Base-by-base conservation (phyloP, 2,329 filamentous ascomycete species). In the Rhytidhysteron rufulum region DNA sequence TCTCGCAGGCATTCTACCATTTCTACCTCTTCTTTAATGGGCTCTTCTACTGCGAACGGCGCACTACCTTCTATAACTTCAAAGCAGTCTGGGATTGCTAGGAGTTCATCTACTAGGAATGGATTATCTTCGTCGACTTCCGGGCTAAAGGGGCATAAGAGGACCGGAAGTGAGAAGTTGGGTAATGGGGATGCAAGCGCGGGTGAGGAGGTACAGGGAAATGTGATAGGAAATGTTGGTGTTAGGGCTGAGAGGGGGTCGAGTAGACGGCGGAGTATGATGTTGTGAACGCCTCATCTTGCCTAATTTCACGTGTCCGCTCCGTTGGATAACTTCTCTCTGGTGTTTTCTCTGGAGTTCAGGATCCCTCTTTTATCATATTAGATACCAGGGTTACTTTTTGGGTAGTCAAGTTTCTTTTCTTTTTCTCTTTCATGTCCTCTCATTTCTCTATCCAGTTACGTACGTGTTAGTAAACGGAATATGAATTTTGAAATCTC, bases 201-300 rank as follows among this genome's bases (percentile, higher is more conserved):
- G 49, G 52, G 37, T 16, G 37, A 15, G 41, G 34, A 8, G 39
- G 36, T 16, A 40, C 42, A 20, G 40, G 30, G 21, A 44, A n/a
- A n/a, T n/a, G n/a, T n/a, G n/a, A n/a, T n/a, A n/a, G n/a, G n/a
- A n/a, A n/a, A n/a, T n/a, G n/a, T n/a, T n/a, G n/a, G 33, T 33
- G 36, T 60, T 15, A 52, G 59, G 36, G 54, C 53, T 5, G 65
- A 68, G 34, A 53, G 66, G 34, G 62, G 61, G 19, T 63, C 66
- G n/a, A 61, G 58, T 47, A 50, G 67, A 34, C 53, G 67, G 44
- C 63, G 66, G 51, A 69, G 66, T 47, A 69, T 68, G 67, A 59
- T 70, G 62, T 42, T 70, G 33, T 68, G 49, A 57, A n/a, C n/a
- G n/a, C n/a, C n/a, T n/a, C n/a, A n/a, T n/a, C n/a, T n/a, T n/a